Conservation (phyloP, 208 protist species). For the Trypanosoma boissoni region DNA sequence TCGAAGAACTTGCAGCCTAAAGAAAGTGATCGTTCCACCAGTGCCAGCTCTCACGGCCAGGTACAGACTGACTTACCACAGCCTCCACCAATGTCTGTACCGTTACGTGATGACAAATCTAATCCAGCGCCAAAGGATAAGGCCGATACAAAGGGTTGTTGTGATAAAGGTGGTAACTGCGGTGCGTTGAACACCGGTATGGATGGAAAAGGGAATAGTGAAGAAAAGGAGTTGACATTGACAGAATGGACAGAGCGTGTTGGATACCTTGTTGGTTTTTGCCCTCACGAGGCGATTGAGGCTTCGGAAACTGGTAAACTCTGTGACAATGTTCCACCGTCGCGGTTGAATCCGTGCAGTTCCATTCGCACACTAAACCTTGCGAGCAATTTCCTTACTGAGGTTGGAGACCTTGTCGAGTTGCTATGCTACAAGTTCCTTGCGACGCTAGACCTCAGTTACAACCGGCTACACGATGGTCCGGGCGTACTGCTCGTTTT, state of each 20-base stretch:
- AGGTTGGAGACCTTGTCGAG: slow-evolving; percentile 44
- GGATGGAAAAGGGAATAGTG: slow-evolving; percentile 12
- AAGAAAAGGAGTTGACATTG: slow-evolving; percentile 7
- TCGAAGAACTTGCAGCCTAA: slow-evolving; percentile 48
- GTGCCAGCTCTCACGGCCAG: too few species aligned
- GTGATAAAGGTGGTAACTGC: neutral
- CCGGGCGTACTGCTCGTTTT: slow-evolving; percentile 83
- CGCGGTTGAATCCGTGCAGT: slow-evolving; percentile 59
- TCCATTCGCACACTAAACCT: slow-evolving; percentile 84
- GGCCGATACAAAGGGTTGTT: too few species aligned
- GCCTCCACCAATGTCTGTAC: too few species aligned
- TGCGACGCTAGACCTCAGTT: slow-evolving; percentile 85
- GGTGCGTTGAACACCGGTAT: neutral
- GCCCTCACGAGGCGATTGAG: slow-evolving; percentile 29
- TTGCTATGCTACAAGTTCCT: slow-evolving; percentile 77
- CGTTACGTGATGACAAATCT: too few species aligned
- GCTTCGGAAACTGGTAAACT: slow-evolving; percentile 14
- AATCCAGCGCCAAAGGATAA: neutral
- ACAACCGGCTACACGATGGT: slow-evolving; percentile 87
- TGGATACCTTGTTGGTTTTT: slow-evolving; percentile 31
- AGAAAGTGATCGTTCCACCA: neutral
- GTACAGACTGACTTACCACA: too few species aligned
- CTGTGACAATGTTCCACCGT: slow-evolving; percentile 21
- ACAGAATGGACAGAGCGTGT: slow-evolving; percentile 24
- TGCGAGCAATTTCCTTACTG: slow-evolving; percentile 68